Evolutionary conservation across 225 moss, liverwort and hornwort genomes (phyloP), one percentile per base, ranked within the genome.

Genomic region (Antitrichia curtipendula): DNA sequence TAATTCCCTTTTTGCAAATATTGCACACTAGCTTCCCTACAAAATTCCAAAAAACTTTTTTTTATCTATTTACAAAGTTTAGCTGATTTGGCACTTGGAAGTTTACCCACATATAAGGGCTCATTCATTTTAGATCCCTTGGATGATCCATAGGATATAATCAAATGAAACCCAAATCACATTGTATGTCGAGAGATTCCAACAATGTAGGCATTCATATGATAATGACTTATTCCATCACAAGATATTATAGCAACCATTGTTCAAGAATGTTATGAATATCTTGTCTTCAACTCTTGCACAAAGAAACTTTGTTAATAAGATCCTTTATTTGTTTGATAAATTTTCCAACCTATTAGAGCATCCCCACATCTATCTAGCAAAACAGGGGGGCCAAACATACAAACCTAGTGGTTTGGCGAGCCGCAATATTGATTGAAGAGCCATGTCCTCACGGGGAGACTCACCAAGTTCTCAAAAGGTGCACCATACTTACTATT

Each of bases 41-140:
- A 1, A 3, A 38, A 2, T 25, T 54, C 24, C 16, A 7, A n/a
- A 36, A 12, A 32, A 7, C 6, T 22, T 54, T 12, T 66, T 34
- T 36, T 50, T 2, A 3, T 8, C 5, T 54, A 16, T 25, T 24
- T 77, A 0, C 10, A 54, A 52, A n/a, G 9, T 9, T 76, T 36
- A 2, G 2, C 4, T 0, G 1, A 74, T 50, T 0, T 0, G 45
- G 2, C 12, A 52, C 7, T 50, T 52, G 3, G 7, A 38, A 78
- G 31, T 53, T 0, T 0, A 0, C 7, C 32, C 0, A 52, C 53
- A 9, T 24, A 0, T 3, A 9, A 24, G 8, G 1, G 6, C 0
- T 0, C 0, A 0, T n/a, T 54, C n/a, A 24, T 76, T 76, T 16
- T 14, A 6, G 2, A 24, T 54, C 24, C 1, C n/a, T 5, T n/a